Evolutionary conservation across 192 early-diverging fungal genomes (phyloP).

Genomic region (Backusella morwellensis): DNA sequence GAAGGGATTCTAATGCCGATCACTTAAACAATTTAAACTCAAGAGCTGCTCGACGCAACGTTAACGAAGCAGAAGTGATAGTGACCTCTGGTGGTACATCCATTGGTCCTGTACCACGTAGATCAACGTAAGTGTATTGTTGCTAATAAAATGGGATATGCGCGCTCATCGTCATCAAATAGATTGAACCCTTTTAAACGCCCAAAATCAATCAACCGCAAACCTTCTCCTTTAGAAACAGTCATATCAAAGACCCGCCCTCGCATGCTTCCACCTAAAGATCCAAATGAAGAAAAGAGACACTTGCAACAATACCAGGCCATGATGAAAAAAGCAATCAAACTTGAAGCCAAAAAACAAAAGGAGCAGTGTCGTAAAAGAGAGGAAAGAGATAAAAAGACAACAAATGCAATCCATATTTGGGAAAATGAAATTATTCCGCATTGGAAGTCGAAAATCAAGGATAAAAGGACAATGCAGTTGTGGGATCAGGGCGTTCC

Average conservation of each 20-base stretch:
- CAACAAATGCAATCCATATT: constrained; percentile 12
- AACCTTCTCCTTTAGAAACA: constrained; percentile 39
- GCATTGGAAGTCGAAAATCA: constrained; percentile 34
- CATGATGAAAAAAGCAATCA: constrained; percentile 42
- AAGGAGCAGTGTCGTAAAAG: constrained; percentile 32
- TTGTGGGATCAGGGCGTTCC: constrained; percentile 42
- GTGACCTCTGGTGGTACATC: constrained; percentile 32
- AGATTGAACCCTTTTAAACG: constrained; percentile 34
- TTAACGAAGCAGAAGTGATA: constrained; percentile 25
- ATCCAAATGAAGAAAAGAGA: constrained; percentile 37
- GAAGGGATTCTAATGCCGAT: constrained; percentile 9
- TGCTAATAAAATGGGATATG: not conserved
- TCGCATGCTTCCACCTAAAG: constrained; percentile 40
- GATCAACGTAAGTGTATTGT: constrained; percentile 28
- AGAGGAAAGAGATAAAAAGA: constrained; percentile 38
- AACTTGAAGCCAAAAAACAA: constrained; percentile 34
- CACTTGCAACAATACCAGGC: constrained; percentile 40
- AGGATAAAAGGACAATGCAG: constrained; percentile 35
- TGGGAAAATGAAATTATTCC: constrained; percentile 44
- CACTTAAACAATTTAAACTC: not conserved
- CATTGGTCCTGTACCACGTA: not conserved
- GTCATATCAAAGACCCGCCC: constrained; percentile 42
- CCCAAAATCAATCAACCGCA: constrained; percentile 8
- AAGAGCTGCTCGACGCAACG: constrained; percentile 25
- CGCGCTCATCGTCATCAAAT: not conserved